Evolutionary conservation across 768 basidiomycete genomes (phyloP), one percentile per base, ranked within the genome.

Genomic region (Rhodosporidiobolus sp.): DNA sequence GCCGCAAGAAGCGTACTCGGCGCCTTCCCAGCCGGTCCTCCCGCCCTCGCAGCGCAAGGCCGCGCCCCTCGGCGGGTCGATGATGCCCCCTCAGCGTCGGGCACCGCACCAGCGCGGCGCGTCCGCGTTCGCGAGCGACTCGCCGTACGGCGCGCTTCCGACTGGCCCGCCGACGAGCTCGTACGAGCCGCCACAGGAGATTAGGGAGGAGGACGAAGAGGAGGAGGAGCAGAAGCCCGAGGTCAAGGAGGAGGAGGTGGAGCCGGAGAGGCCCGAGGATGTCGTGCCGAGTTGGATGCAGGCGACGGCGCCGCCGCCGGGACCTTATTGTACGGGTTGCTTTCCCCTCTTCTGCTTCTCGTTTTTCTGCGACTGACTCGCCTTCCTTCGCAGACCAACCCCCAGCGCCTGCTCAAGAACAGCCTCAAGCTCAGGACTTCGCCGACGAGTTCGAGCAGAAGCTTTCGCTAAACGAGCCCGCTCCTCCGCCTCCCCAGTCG

Each of bases 231-330:
- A 57, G 38, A 58, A 64, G 56, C 52, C 26, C n/a, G 17, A 35
- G 49, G 4, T 43, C 9, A 43, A 43, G 35, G 34, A 54, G 38
- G 61, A 55, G 17, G 35, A 55, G 26, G 20, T 1, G 11, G 52
- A 4, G 20, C 6, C 26, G n/a, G 54, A 59, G n/a, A 38, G 24
- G 30, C 28, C 43, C 9, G 65, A 67, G 58, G 66, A 72, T 0
- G 32, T 59, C 32, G 65, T 72, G 16, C 71, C 71, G 49, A 67
- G 66, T 32, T 72, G 71, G 71, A 72, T 72, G 71, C 71, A 72
- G 58, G 57, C 56, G 14, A 60, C 60, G 2, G n/a, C 49, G 1
- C 30, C 26, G 3, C 30, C 65, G 28, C 28, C 66, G 24, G 56
- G 24, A 1, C 45, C 71, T 7, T 34, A 20, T 22, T 24, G 57